Evolutionary conservation across 2,329 filamentous ascomycete species (phyloP).

Genomic region (Cercospora janseana): DNA sequence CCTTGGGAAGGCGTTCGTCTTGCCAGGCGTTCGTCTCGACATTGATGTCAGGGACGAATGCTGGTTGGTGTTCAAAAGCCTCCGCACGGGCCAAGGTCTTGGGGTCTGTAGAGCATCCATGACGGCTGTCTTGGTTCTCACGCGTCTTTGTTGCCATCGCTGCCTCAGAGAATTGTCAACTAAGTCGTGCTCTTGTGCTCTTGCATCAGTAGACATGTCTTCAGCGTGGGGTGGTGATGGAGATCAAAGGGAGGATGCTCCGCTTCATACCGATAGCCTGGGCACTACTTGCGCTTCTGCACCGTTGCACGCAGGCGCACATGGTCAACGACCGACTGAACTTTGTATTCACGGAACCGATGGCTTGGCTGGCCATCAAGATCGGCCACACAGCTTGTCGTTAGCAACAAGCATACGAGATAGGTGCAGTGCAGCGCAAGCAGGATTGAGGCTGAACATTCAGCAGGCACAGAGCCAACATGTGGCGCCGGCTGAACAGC

Average conservation of each 20-base stretch:
- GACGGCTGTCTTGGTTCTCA: not conserved
- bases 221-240: not conserved
- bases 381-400: conserved; percentile 6
- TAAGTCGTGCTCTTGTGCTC: not conserved
- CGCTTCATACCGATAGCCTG: not conserved
- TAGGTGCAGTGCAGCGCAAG: not conserved
- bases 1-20: conserved; percentile 7
- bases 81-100: conserved; percentile 8
- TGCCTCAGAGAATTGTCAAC: too few relatives aligned
- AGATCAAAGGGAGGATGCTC: not conserved
- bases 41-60: not conserved
- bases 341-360: not conserved
- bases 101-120: not conserved
- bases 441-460: conserved; percentile 1
- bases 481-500: not conserved
- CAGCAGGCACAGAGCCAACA: not conserved
- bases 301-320: not conserved
- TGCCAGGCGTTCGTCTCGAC: too few relatives aligned
- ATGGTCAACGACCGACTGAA: conserved; percentile 9
- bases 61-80: conserved; percentile 10
- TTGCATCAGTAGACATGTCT: not conserved
- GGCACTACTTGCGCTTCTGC: not conserved
- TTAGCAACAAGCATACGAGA: not conserved
- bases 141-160: not conserved
- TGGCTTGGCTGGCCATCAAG: conserved; percentile 2